Evolutionary conservation across 2,329 filamentous ascomycete species (phyloP).

Genomic region (Aspergillus sp.): DNA sequence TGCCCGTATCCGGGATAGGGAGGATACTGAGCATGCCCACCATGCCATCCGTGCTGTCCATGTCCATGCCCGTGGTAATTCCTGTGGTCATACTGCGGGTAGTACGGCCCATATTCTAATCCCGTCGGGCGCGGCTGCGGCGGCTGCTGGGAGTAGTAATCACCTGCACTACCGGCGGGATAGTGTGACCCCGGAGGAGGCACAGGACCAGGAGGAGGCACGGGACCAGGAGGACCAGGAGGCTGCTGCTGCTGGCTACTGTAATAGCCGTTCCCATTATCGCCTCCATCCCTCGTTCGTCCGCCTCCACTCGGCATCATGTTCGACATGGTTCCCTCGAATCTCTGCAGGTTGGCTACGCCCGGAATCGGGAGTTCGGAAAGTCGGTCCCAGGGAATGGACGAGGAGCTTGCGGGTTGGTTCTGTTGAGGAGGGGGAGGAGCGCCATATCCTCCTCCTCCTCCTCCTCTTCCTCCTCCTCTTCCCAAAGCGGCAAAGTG

Average conservation of each 20-base stretch:
- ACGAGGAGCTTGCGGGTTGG: slow-evolving; percentile 15
- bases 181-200: neutral
- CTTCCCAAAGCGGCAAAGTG: slow-evolving; percentile 18
- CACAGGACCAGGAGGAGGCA: neutral
- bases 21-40: neutral
- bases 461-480: too few relatives aligned
- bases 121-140: too few relatives aligned
- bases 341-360: slow-evolving; percentile 29
- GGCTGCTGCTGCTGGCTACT: slow-evolving; percentile 3
- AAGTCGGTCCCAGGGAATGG: slow-evolving; percentile 22
- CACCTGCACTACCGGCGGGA: neutral
- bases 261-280: slow-evolving; percentile 3
- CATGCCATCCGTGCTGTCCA: slow-evolving; percentile 3
- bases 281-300: slow-evolving; percentile 12
- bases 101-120: neutral
- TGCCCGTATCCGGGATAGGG: slow-evolving; percentile 1
- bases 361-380: slow-evolving; percentile 28
- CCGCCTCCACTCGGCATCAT: slow-evolving; percentile 22
- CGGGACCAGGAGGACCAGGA: neutral
- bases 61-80: slow-evolving; percentile 1
- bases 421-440: slow-evolving; percentile 14
- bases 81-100: neutral
- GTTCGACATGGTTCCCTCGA: too few relatives aligned
- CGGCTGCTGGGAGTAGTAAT: neutral
- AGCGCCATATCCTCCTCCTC: neutral